Evolutionary conservation across 2,329 filamentous ascomycete genomes (phyloP).

Genomic region (Berkeleyomyces rouxiae): DNA sequence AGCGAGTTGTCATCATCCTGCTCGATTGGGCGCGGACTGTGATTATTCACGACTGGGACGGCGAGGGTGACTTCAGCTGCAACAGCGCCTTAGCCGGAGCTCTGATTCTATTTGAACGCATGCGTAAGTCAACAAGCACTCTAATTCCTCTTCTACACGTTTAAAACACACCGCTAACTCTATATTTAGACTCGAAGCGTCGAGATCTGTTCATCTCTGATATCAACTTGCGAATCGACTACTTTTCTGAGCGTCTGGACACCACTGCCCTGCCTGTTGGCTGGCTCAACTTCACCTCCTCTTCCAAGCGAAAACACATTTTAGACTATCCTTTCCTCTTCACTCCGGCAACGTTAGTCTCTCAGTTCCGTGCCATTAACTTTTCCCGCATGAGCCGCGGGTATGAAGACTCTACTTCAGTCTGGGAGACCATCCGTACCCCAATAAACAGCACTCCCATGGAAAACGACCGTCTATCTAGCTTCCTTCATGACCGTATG

Average conservation of each 20-base stretch:
- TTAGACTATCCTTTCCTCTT: constrained; percentile 73
- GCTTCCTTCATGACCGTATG: constrained; percentile 44
- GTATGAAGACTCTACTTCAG: constrained; percentile 50
- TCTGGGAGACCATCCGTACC: constrained; percentile 38
- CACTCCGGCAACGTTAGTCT: constrained; percentile 51
- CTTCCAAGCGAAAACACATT: constrained; percentile 52
- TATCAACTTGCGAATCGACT: constrained; percentile 56
- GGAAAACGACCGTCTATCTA: constrained; percentile 39
- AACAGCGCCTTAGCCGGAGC: constrained; percentile 62
- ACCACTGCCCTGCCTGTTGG: constrained; percentile 55
- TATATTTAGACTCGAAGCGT: constrained; percentile 38
- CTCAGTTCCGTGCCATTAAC: constrained; percentile 78
- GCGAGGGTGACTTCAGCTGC: constrained; percentile 49
- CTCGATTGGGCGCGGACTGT: constrained; percentile 61
- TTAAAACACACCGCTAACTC: constrained; percentile 8
- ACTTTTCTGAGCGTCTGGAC: constrained; percentile 62
- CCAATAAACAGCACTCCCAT: constrained; percentile 39
- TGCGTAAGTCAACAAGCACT: constrained; percentile 41
- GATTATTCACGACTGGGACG: constrained; percentile 67
- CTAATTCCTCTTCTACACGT: background rate
- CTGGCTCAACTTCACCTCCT: constrained; percentile 47
- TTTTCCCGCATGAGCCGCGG: constrained; percentile 70
- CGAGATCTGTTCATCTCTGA: constrained; percentile 48
- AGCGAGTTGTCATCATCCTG: constrained; percentile 23
- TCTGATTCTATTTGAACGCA: constrained; percentile 51